A percentile compares a stretch with the other conserved stretches of the same genome.
These are phyloP conservation scores for Emergomyces orientalis DNA, from an alignment of 2,329 filamentous ascomycete species.

Conservation along the genomic window DNA sequence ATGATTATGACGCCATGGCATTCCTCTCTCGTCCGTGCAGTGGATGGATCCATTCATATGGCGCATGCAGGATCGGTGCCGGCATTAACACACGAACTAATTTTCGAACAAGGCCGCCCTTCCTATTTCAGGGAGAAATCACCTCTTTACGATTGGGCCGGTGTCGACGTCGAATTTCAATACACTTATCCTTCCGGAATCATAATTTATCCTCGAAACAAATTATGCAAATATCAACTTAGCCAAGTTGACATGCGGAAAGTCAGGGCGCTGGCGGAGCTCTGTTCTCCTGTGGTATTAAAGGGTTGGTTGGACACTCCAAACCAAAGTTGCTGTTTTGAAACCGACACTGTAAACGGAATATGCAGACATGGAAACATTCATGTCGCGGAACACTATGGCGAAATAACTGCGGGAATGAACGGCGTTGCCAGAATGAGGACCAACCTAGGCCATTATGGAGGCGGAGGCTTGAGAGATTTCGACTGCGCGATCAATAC, in stretches of 20 bases:
- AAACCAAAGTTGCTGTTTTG: not conserved
- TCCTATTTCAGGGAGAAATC: conserved; percentile 8
- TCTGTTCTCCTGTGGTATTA: conserved; percentile 7
- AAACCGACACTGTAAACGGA: not conserved
- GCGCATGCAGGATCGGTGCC: conserved; percentile 5
- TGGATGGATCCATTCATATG: conserved; percentile 5
- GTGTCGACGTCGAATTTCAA: conserved; percentile 4
- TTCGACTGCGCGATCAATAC: not conserved
- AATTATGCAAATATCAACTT: not conserved
- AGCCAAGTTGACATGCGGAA: conserved; percentile 3
- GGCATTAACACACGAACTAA: conserved; percentile 6
- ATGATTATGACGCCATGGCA: conserved; percentile 7
- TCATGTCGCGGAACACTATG: not conserved
- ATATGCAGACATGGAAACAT: not conserved
- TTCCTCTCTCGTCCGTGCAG: conserved; percentile 1
- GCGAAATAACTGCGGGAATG: not conserved
- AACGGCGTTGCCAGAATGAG: not conserved
- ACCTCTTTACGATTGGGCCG: conserved; percentile 4
- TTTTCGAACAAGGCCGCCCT: conserved; percentile 2
- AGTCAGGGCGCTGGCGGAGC: not conserved
- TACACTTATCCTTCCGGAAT: conserved; percentile 7
- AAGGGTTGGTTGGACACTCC: not conserved
- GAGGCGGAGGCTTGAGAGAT: not conserved
- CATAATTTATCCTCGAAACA: conserved; percentile 1
- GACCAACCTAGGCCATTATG: not conserved